Evolutionary conservation across 441 rosid species (phyloP).

Genomic region (Bruguiera hainesii): DNA sequence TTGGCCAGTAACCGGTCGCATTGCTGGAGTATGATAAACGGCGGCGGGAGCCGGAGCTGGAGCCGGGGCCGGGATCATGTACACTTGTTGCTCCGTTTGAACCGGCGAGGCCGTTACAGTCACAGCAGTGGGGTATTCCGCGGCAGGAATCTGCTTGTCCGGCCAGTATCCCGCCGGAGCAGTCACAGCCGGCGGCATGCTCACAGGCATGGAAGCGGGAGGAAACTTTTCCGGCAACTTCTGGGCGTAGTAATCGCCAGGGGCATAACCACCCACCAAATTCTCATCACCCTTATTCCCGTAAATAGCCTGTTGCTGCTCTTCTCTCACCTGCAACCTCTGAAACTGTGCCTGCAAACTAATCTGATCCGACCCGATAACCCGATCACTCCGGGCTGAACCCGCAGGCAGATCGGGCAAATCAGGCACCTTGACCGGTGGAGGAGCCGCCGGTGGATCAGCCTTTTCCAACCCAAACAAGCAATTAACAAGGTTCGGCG

Average conservation of each 20-base stretch:
- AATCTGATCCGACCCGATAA: conserved; percentile 43
- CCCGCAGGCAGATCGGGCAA: conserved; percentile 18
- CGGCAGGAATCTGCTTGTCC: conserved; percentile 49
- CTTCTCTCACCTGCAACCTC: conserved; percentile 71
- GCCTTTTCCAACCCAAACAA: conserved; percentile 68
- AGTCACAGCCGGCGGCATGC: conserved; percentile 29
- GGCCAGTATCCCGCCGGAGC: conserved; percentile 55
- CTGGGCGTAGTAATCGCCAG: conserved; percentile 44
- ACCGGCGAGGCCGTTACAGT: conserved; percentile 28
- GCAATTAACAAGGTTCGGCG: conserved; percentile 51
- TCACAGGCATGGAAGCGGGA: conserved; percentile 28
- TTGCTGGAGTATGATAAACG: conserved; percentile 51
- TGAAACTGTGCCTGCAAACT: conserved; percentile 43
- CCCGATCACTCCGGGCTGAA: conserved; percentile 40
- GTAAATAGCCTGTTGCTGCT: conserved; percentile 47
- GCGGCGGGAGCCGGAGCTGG: conserved; percentile 30
- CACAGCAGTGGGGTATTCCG: conserved; percentile 39
- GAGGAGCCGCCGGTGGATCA: conserved; percentile 26
- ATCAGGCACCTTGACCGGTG: conserved; percentile 30
- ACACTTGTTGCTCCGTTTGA: conserved; percentile 57
- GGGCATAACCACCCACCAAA: conserved; percentile 26
- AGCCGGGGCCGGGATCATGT: conserved; percentile 49
- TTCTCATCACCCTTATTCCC: conserved; percentile 52
- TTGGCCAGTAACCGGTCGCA: conserved; percentile 48
- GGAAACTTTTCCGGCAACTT: conserved; percentile 42